Conservation (phyloP, 2,329 filamentous ascomycete species). For the Botryotinia narcissicola region DNA sequence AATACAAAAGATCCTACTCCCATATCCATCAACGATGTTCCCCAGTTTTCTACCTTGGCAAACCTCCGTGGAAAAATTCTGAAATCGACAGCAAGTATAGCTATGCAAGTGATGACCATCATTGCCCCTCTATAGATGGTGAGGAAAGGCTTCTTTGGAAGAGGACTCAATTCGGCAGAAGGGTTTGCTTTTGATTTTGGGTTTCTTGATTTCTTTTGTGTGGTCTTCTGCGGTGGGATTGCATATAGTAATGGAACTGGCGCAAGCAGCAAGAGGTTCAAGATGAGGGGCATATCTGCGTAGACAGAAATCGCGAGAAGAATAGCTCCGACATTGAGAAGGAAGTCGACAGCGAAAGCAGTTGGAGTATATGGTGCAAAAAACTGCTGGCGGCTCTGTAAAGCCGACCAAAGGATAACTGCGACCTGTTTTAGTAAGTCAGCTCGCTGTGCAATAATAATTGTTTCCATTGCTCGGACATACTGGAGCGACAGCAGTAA, state of each 20-base stretch:
- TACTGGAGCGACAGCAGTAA: slow-evolving; percentile 84
- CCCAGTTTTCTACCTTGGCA: slow-evolving; percentile 99
- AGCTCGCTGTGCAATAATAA: slow-evolving; percentile 15
- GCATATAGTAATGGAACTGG: slow-evolving; percentile 63
- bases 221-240: slow-evolving; percentile 41
- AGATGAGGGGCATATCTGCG: slow-evolving; percentile 67
- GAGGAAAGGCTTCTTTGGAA: slow-evolving; percentile 87
- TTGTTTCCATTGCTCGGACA: slow-evolving; percentile 37
- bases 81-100: slow-evolving; percentile 97
- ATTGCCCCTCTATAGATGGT: slow-evolving; percentile 89
- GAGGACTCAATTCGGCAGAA: slow-evolving; percentile 43
- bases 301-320: slow-evolving; percentile 87
- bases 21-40: slow-evolving; percentile 97
- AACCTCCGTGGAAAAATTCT: slow-evolving; percentile 88
- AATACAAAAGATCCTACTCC: slow-evolving; percentile 98
- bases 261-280: slow-evolving; percentile 70
- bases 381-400: slow-evolving; percentile 80
- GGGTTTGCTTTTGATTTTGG: slow-evolving; percentile 44
- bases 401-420: slow-evolving; percentile 80
- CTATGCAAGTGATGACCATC: slow-evolving; percentile 85
- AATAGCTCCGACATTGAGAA: slow-evolving; percentile 79
- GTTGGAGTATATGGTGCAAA: slow-evolving; percentile 73
- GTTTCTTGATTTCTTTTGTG: slow-evolving; percentile 50
- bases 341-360: slow-evolving; percentile 74
- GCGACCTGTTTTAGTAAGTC: slow-evolving; percentile 57